Percentiles rank a stretch among this genome's conserved stretches.
These are phyloP conservation scores for Bryoerythrophyllum caledonicum DNA, from an alignment of 225 moss, liverwort and hornwort genomes.

Conservation along the genomic window DNA sequence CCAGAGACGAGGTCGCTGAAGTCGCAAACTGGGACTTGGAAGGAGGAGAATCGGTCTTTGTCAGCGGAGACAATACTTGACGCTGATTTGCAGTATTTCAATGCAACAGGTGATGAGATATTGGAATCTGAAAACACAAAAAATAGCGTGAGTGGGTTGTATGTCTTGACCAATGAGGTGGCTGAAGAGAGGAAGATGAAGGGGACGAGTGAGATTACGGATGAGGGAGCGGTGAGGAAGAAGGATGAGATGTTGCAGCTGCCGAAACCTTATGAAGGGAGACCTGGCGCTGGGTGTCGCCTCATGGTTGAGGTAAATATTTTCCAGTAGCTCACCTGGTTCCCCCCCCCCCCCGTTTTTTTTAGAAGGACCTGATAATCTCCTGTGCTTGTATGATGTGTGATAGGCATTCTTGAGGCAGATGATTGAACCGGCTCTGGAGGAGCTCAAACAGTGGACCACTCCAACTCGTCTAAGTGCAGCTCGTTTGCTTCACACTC, in stretches of 20 bases:
- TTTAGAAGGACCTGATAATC: neutral
- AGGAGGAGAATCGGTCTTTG: constrained; percentile 13
- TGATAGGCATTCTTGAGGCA: constrained; percentile 58
- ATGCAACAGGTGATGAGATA: constrained; percentile 7
- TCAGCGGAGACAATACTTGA: constrained; percentile 15
- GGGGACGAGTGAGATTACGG: constrained; percentile 33
- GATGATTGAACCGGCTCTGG: constrained; percentile 51
- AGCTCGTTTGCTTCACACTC: constrained; percentile 79
- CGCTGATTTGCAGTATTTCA: constrained; percentile 18
- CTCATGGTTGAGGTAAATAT: constrained; percentile 71
- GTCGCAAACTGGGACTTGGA: neutral
- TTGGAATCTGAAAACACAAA: too few relatives aligned
- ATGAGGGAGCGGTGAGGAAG: constrained; percentile 40
- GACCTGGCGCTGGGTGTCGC: constrained; percentile 71
- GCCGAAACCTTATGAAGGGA: constrained; percentile 56
- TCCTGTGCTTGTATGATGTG: neutral
- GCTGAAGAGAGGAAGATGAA: neutral
- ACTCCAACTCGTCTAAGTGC: constrained; percentile 65
- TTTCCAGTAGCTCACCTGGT: neutral
- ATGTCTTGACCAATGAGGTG: constrained; percentile 21
- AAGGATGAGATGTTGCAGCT: constrained; percentile 38
- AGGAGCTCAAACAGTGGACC: constrained; percentile 83
- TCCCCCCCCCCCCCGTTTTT: too few relatives aligned
- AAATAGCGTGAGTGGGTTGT: constrained; percentile 20
- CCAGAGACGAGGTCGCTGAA: neutral